Base-by-base conservation (phyloP, 176 grass and related monocot species). In the Musa acuminata region DNA sequence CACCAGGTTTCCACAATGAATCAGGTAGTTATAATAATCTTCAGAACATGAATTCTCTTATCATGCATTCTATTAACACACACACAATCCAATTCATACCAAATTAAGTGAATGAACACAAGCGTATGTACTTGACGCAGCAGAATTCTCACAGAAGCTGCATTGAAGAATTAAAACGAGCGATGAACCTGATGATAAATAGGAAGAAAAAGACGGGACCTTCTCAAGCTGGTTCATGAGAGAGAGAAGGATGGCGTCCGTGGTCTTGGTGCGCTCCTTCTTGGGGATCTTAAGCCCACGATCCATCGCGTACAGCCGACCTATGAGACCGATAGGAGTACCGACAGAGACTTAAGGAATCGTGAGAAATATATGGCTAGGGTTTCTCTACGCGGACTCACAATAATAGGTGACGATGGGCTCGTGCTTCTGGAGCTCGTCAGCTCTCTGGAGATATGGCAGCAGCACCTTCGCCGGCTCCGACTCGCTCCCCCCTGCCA, bases 361-460 rank as follows among this genome's bases (percentile, higher is more conserved):
- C 55, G 26, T 27, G 26, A 27, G 26, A 27, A 27, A 27, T 27
- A 27, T 27, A 27, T 27, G 26, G 26, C 11, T 35, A 54, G 50
- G 50, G 64, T n/a, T 22, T 23, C 7, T 63, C 54, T 24, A 10
- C 19, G 49, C 29, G 8, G 51, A 51, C 22, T 49, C 11, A 97
- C 95, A 99, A 83, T 99, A 99, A 86, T 99, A 99, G 8, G 96
- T 86, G 76, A 99, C 88, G 82, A 99, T 88, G 22, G 96, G 88
- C 52, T 99, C 96, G 84, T 99, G 96, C 91, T 99, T 99, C 86
- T 99, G 96, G 67, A 99, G 84, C 70, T 99, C 96, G 81, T 99
- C 96, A 50, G 96, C 96, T 71, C 96, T 88, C 78, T 99, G 96
- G 64, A 99, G 86, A 80, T 94, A 99, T 22, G 96, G 96, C 72